Base-by-base conservation (phyloP, 768 basidiomycete species). In the Collybia sordida region DNA sequence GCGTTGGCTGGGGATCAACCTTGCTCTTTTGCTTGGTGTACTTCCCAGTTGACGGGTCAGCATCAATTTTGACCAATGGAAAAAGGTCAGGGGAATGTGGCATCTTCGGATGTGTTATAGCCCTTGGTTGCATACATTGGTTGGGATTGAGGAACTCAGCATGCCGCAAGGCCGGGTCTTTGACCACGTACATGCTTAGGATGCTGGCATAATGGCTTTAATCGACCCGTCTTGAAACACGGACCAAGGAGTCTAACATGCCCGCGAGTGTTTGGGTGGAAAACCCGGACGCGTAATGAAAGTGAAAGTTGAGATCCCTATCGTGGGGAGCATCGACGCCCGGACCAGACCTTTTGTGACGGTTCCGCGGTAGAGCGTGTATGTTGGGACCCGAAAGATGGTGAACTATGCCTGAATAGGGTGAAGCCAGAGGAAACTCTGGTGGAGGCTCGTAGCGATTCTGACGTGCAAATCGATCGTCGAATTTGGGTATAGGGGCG, bases 381-480 rank as follows among this genome's bases (percentile, higher is more conserved):
- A 83, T 84, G 86, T 82, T 86, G 82, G 83, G 85, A 86, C 84
- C 86, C 83, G 84, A 87, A 88, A 86, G 84, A 87, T 87, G 85
- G 85, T 87, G 85, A 87, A 87, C 83, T 87, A 87, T 88, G 84
- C 71, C 70, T 86, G 85, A 84, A 82, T 85, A 88, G 85, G 85
- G 85, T 78, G 83, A 88, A 89, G 88, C 86, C 88, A 90, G 87
- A 86, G 88, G 86, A 90, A 90, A 90, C 88, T 87, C 87, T 89
- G 88, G 86, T 90, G 87, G 87, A 89, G 85, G 88, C 85, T 87
- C 83, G 84, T 86, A 90, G 88, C 86, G 83, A 85, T 90, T 89
- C 88, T 90, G 88, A 89, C 85, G 85, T 90, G 88, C 88, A 90
- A 90, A 90, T 90, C 86, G 84, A 88, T 90, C 83, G 87, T 89